Evolutionary conservation across 192 early-diverging fungal species (phyloP).

Genomic region (Linnemannia hyalina): DNA sequence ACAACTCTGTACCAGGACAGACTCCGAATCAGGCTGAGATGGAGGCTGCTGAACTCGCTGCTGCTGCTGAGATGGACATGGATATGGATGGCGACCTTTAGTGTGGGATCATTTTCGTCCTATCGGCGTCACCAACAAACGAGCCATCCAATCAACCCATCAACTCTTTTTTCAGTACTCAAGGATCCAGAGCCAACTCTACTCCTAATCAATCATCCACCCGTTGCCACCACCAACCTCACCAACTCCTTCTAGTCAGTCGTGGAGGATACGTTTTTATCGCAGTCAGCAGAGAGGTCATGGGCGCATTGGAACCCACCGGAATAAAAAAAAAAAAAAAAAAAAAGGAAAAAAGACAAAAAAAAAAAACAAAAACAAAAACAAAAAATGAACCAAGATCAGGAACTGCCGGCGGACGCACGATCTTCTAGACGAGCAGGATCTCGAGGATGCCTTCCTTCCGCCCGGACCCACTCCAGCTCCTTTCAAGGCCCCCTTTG

Average conservation of each 20-base stretch:
- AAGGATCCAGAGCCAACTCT: background rate
- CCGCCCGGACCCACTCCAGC: too few relatives aligned
- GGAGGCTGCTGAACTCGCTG: constrained; percentile 1
- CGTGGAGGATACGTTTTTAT: background rate
- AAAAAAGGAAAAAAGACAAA: background rate
- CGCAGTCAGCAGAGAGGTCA: background rate
- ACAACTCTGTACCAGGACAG: background rate
- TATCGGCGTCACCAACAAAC: background rate
- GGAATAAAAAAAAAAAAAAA: constrained; percentile 5
- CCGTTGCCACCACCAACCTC: background rate
- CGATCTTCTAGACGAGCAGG: background rate
- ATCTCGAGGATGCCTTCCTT: background rate
- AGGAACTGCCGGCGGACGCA: background rate
- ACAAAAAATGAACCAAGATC: background rate
- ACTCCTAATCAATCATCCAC: background rate
- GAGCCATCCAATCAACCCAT: background rate
- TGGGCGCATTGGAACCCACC: background rate
- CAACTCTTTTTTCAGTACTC: background rate
- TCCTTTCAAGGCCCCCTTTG: too few relatives aligned
- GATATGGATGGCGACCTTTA: constrained; percentile 25
- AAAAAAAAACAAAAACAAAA: background rate
- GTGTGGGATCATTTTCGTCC: background rate
- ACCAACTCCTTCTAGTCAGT: background rate
- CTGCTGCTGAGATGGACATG: constrained; percentile 48
- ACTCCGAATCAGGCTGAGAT: constrained; percentile 8